A percentile compares a stretch with the other conserved stretches of the same genome.
Evolutionary conservation across 176 grass and related monocot species (phyloP).

Genomic region (Bonia amplexicaulis): DNA sequence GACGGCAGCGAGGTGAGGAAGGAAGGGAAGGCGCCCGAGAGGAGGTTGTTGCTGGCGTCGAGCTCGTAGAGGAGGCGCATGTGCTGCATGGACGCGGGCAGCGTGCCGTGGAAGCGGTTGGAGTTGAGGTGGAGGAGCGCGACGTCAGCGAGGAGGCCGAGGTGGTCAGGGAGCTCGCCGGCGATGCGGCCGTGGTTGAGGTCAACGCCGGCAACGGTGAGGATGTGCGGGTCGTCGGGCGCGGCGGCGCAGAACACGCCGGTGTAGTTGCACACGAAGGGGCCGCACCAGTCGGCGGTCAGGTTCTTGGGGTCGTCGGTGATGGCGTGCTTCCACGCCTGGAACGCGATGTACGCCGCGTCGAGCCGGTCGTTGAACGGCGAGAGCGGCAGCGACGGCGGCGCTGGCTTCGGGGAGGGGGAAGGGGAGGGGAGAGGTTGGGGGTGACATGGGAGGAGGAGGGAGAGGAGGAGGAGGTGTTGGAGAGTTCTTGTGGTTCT

Average conservation of each 20-base stretch:
- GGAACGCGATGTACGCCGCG: slow-evolving; percentile 59
- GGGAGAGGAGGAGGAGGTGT: slow-evolving; percentile 21
- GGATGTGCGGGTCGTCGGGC: slow-evolving; percentile 58
- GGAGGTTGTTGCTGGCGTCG: slow-evolving; percentile 75
- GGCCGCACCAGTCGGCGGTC: slow-evolving; percentile 64
- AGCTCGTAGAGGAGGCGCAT: slow-evolving; percentile 73
- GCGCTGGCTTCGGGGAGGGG: slow-evolving; percentile 26
- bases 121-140: slow-evolving; percentile 79
- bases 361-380: slow-evolving; percentile 72
- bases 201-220: slow-evolving; percentile 75
- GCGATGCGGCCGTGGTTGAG: slow-evolving; percentile 60
- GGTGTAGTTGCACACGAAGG: slow-evolving; percentile 80
- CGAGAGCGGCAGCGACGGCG: slow-evolving; percentile 41
- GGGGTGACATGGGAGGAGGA: slow-evolving; percentile 35
- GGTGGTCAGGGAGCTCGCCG: slow-evolving; percentile 46
- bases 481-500: slow-evolving; percentile 22
- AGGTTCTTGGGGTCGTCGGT: slow-evolving; percentile 72
- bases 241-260: slow-evolving; percentile 72
- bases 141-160: slow-evolving; percentile 65
- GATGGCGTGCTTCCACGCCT: slow-evolving; percentile 82
- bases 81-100: slow-evolving; percentile 51
- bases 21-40: slow-evolving; percentile 58
- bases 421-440: slow-evolving; percentile 43
- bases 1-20: slow-evolving; percentile 57
- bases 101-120: slow-evolving; percentile 54